Conservation (phyloP, 2,329 filamentous ascomycete genomes). For the Rhynchosporium secalis region DNA sequence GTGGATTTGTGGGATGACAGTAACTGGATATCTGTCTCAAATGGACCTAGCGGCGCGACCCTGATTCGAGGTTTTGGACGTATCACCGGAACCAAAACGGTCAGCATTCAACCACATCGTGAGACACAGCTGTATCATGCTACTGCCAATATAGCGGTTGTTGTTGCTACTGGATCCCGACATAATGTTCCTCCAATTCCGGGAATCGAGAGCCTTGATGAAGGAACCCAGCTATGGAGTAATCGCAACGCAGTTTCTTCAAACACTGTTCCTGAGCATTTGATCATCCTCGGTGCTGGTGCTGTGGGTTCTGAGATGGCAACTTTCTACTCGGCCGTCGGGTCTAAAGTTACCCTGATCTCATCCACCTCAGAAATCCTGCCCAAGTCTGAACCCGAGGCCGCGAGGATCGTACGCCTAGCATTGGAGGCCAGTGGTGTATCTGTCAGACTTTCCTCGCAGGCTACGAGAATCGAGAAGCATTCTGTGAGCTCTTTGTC, state of each 20-base stretch:
- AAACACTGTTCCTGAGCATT: slow-evolving; percentile 17
- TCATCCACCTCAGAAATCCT: slow-evolving; percentile 19
- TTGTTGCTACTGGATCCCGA: not conserved
- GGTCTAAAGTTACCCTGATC: slow-evolving; percentile 20
- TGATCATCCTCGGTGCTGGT: slow-evolving; percentile 22
- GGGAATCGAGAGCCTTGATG: not conserved
- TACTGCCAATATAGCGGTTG: slow-evolving; percentile 9
- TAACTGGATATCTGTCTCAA: slow-evolving; percentile 4
- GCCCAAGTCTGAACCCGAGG: slow-evolving; percentile 19
- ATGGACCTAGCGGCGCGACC: slow-evolving; percentile 14
- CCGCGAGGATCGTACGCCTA: slow-evolving; percentile 15
- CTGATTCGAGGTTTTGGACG: slow-evolving; percentile 19
- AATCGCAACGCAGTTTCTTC: slow-evolving; percentile 14
- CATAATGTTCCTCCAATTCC: slow-evolving; percentile 5
- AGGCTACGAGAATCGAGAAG: slow-evolving; percentile 2
- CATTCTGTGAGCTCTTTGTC: slow-evolving; percentile 10
- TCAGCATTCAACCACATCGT: slow-evolving; percentile 4
- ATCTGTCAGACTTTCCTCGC: slow-evolving; percentile 11
- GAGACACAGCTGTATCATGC: not conserved
- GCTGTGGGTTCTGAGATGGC: slow-evolving; percentile 24
- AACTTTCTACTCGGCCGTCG: slow-evolving; percentile 18
- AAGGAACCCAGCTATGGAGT: slow-evolving; percentile 19
- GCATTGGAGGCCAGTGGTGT: slow-evolving; percentile 17
- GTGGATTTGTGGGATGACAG: slow-evolving; percentile 16
- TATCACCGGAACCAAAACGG: slow-evolving; percentile 8